phyloP scores from a whole-genome alignment of 1,284 basidiomycete genomes.

The Tremellales sp. region DNA sequence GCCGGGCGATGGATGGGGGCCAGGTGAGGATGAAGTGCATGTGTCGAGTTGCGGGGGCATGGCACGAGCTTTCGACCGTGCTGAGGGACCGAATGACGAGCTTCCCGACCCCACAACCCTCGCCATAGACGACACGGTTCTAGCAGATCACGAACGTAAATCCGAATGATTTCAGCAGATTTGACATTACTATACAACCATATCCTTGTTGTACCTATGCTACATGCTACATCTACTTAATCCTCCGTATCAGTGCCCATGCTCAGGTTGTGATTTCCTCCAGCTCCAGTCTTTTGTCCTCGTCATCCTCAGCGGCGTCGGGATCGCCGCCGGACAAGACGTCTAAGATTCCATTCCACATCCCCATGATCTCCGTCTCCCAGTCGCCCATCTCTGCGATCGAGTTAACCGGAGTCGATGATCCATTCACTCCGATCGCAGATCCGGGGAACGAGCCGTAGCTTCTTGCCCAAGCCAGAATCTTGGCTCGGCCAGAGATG shows the following conservation, averaged over 20 bases:
- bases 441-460: slow-evolving; percentile 31
- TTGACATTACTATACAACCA: too few species aligned
- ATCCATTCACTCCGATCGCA: not conserved
- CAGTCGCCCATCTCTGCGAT: slow-evolving; percentile 9
- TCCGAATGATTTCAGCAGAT: too few species aligned
- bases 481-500: slow-evolving; percentile 16
- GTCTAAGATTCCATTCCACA: slow-evolving; percentile 21
- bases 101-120: not conserved
- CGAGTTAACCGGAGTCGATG: not conserved
- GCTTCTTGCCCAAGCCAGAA: slow-evolving; percentile 32
- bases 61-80: slow-evolving; percentile 25
- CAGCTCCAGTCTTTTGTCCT: not conserved
- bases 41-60: slow-evolving; percentile 33
- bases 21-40: slow-evolving; percentile 30
- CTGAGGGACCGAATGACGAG: slow-evolving; percentile 17
- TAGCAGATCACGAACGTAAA: not conserved
- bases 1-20: slow-evolving; percentile 3
- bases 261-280: slow-evolving; percentile 6
- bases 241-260: too few species aligned
- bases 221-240: too few species aligned
- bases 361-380: slow-evolving; percentile 19
- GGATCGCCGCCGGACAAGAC: slow-evolving; percentile 8
- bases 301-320: not conserved
- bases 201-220: not conserved
- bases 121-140: not conserved